Percentiles rank a stretch among this genome's conserved stretches.
Evolutionary conservation across 768 basidiomycete genomes (phyloP).

Genomic region (Gyrodon lividus): DNA sequence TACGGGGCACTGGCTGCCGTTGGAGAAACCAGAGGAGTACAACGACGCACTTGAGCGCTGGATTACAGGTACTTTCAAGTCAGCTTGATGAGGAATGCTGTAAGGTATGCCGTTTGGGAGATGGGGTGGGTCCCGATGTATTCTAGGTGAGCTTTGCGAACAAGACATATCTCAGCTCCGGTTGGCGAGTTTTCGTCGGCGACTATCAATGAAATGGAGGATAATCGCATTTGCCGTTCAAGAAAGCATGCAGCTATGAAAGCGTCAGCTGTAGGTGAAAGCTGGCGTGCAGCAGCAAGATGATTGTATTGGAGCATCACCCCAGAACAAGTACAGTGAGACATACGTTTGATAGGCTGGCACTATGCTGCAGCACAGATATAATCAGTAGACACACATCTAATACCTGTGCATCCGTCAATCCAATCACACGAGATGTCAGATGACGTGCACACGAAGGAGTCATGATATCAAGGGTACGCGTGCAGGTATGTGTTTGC

Average conservation of each 20-base stretch:
- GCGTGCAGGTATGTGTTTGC: conserved; percentile 11
- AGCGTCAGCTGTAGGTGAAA: no score
- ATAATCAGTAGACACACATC: conserved; percentile 10
- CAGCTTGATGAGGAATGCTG: conserved; percentile 1
- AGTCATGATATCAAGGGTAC: conserved; percentile 3
- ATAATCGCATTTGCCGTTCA: no score
- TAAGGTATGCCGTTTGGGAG: background rate
- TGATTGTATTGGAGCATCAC: background rate
- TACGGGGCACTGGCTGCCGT: conserved; percentile 38
- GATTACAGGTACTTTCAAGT: conserved; percentile 21
- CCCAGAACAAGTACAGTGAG: background rate
- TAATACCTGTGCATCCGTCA: conserved; percentile 29
- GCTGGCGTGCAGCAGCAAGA: background rate
- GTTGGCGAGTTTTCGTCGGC: no score
- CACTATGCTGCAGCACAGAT: conserved; percentile 2
- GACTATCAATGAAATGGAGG: no score
- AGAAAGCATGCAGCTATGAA: no score
- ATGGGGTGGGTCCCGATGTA: background rate
- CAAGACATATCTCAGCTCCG: background rate
- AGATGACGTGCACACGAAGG: background rate
- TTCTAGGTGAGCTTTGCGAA: background rate
- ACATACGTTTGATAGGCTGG: background rate
- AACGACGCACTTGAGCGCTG: conserved; percentile 38
- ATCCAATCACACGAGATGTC: conserved; percentile 2
- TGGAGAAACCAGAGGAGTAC: conserved; percentile 34